phyloP scores from a whole-genome alignment of 176 grass and related monocot genomes.

The Aegilops tauschii region DNA sequence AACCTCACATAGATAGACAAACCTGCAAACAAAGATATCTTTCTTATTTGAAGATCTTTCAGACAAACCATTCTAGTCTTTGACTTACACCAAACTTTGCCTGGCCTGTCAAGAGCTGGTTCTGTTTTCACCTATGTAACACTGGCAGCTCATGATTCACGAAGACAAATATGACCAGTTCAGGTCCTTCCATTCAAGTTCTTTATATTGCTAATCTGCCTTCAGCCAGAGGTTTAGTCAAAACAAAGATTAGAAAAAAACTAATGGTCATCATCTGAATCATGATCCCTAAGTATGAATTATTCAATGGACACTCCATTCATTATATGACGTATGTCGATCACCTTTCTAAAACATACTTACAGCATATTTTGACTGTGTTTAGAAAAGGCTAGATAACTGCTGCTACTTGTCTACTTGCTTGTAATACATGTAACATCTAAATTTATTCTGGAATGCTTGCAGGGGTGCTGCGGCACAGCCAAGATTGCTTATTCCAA shows the following conservation, averaged over 20 bases:
- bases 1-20: neutral
- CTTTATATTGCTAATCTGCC: neutral
- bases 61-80: neutral
- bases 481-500: slow-evolving; percentile 86
- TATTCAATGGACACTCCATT: neutral
- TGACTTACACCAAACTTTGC: neutral
- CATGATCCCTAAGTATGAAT: neutral
- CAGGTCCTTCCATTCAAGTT: neutral
- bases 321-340: slow-evolving; percentile 2
- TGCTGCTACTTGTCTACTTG: neutral
- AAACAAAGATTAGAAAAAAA: neutral
- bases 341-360: neutral
- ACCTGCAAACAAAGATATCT: neutral
- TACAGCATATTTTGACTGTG: neutral
- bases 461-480: slow-evolving; percentile 86
- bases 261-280: neutral
- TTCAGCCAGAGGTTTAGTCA: neutral
- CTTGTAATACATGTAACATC: neutral
- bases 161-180: neutral
- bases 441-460: slow-evolving; percentile 7
- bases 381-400: neutral
- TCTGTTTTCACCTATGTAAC: neutral
- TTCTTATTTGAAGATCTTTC: slow-evolving; percentile 8
- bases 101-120: neutral
- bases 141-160: neutral